A percentile compares a stretch with the other conserved stretches of the same genome.
phyloP scores from a whole-genome alignment of 2,329 filamentous ascomycete species.

The Microsporum ferrugineum region DNA sequence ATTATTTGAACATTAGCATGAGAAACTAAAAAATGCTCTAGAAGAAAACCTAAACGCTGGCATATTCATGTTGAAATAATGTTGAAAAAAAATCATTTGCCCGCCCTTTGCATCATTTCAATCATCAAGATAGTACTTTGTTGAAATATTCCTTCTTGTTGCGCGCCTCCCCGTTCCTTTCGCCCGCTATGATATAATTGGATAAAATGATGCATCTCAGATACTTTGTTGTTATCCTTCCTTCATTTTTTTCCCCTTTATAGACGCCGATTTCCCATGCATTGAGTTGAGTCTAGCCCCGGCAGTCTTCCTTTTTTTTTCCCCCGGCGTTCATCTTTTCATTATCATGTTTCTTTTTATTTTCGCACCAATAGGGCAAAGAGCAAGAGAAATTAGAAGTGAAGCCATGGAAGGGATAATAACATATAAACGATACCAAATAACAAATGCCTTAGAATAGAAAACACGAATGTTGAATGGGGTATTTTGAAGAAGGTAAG shows the following conservation, averaged over 20 bases:
- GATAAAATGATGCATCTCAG: conserved; percentile 2
- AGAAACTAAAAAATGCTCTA: conserved; percentile 1
- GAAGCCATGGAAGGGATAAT: neutral
- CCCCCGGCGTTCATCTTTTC: neutral
- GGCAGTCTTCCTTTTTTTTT: neutral
- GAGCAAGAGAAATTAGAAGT: neutral
- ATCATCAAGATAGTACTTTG: conserved; percentile 6
- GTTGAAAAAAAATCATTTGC: neutral
- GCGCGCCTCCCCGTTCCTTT: neutral
- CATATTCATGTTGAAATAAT: conserved; percentile 5
- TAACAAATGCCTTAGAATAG: neutral
- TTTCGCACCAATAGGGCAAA: neutral
- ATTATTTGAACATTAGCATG: neutral
- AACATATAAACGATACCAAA: neutral
- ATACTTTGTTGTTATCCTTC: neutral
- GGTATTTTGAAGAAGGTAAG: conserved; percentile 2
- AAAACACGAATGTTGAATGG: conserved; percentile 5
- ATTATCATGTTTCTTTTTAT: neutral
- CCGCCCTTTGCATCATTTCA: conserved; percentile 1
- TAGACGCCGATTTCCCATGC: conserved; percentile 4
- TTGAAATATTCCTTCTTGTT: conserved; percentile 3
- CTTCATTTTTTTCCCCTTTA: neutral
- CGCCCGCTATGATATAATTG: conserved; percentile 1
- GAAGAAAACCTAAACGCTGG: neutral
- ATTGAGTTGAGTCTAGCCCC: conserved; percentile 5